Conservation (phyloP, 306 rosid species). For the Quercus variabilis region DNA sequence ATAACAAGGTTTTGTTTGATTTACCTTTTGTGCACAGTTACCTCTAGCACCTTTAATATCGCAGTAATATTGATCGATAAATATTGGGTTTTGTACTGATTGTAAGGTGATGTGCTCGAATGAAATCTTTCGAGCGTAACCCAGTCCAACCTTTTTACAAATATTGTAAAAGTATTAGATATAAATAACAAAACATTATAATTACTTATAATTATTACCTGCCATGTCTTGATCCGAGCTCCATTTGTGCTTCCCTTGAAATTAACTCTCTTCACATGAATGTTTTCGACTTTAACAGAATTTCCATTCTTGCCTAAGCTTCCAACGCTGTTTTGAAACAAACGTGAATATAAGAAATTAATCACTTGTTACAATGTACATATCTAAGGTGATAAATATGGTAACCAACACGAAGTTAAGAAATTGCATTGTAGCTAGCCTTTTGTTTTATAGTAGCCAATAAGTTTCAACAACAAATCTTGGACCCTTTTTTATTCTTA, state of each 20-base stretch:
- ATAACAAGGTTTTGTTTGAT: background rate
- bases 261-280: slow-evolving; percentile 27
- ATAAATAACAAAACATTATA: background rate
- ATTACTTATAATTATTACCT: slow-evolving; percentile 10
- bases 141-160: slow-evolving; percentile 22
- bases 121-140: slow-evolving; percentile 15
- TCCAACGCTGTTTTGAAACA: slow-evolving; percentile 28
- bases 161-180: background rate
- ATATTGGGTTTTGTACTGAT: slow-evolving; percentile 34
- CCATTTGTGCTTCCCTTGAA: slow-evolving; percentile 34
- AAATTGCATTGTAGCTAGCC: too few relatives aligned
- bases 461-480: too few relatives aligned
- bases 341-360: background rate
- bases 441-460: too few relatives aligned
- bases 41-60: background rate
- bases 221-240: slow-evolving; percentile 48
- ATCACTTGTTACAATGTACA: too few relatives aligned
- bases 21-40: slow-evolving; percentile 27
- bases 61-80: slow-evolving; percentile 37
- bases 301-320: slow-evolving; percentile 35
- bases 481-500: too few relatives aligned
- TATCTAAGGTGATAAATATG: too few relatives aligned
- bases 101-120: slow-evolving; percentile 20
- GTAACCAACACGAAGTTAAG: background rate
- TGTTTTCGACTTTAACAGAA: slow-evolving; percentile 32